Base-by-base conservation (phyloP, 176 grass and related monocot species). In the Oryza australiensis region DNA sequence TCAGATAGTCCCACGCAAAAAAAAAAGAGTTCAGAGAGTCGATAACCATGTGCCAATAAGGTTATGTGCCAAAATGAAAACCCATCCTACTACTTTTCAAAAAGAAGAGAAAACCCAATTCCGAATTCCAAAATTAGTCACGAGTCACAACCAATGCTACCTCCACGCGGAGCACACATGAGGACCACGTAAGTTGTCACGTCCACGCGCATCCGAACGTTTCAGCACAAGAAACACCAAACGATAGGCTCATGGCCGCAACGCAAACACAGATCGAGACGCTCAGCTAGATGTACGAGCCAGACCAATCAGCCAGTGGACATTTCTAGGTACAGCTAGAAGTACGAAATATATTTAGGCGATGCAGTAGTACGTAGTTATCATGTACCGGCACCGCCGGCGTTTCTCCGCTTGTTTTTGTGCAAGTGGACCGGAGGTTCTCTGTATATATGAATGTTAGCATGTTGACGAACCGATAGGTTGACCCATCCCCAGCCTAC, bases 201-300 rank as follows among this genome's bases (percentile, higher is more conserved):
- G 74, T 62, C 74, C 7, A 60, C 46, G 13, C 26, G 29, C 23
- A 49, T 59, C 73, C 26, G 73, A 60, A 75, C 51, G 2, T 75
- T 55, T 75, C 73, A 75, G 73, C 23, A 13, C 48, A 69, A 69
- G 66, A 40, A 69, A 69, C 33, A 38, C 64, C 5, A 4, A 55
- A 18, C 1, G 18, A 55, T 22, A 55, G 15, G 49, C 46, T 55
- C 49, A 9, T 24, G 55, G 22, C 23, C 55, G 55, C 55, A 11
- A 60, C 18, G 18, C 48, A 37, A 37, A 24, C 55, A 60, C 6
- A 0, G 3, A 11, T 4, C n/a, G 55, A 60, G 22, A 59, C 53
- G 53, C n/a, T 59, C 53, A 59, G 16, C 49, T 20, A 22, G 49
- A 53, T 20, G 49, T 3, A 59, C 53, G 0, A 9, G 53, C 1